A percentile compares a stretch with the other conserved stretches of the same genome.
Evolutionary conservation across 23 red algal genomes (phyloP).

Genomic region (Chondrus crispus): DNA sequence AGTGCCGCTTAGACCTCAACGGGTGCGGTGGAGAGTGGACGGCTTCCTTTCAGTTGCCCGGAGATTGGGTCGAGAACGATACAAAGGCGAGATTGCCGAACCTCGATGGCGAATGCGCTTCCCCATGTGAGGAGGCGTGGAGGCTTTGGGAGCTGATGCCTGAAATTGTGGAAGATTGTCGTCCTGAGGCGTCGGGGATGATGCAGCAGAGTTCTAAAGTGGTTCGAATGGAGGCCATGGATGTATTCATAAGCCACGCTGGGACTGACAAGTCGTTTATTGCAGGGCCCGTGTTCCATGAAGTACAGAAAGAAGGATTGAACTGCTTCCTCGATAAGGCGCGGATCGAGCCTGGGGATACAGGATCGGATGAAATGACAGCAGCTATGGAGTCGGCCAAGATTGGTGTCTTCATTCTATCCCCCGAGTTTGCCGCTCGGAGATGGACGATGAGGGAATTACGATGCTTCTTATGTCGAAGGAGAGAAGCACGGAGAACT

Average conservation of each 20-base stretch:
- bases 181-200: too few species aligned
- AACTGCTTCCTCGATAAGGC: neutral
- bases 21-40: too few species aligned
- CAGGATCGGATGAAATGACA: neutral
- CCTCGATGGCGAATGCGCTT: too few species aligned
- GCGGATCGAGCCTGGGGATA: neutral
- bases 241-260: conserved; percentile 5
- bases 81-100: too few species aligned
- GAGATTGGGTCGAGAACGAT: too few species aligned
- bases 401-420: neutral
- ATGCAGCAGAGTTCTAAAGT: too few species aligned
- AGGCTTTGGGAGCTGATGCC: too few species aligned
- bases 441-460: conserved; percentile 12
- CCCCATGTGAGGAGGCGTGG: too few species aligned
- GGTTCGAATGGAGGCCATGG: neutral
- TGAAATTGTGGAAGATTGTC: too few species aligned
- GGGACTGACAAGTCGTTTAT: conserved; percentile 9
- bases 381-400: neutral
- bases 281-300: neutral
- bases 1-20: too few species aligned
- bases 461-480: neutral
- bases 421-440: conserved; percentile 2
- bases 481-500: neutral
- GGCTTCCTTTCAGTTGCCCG: too few species aligned
- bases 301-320: neutral